Base-by-base conservation (phyloP, 2,329 filamentous ascomycete species). In the Aspergillus intermedius region DNA sequence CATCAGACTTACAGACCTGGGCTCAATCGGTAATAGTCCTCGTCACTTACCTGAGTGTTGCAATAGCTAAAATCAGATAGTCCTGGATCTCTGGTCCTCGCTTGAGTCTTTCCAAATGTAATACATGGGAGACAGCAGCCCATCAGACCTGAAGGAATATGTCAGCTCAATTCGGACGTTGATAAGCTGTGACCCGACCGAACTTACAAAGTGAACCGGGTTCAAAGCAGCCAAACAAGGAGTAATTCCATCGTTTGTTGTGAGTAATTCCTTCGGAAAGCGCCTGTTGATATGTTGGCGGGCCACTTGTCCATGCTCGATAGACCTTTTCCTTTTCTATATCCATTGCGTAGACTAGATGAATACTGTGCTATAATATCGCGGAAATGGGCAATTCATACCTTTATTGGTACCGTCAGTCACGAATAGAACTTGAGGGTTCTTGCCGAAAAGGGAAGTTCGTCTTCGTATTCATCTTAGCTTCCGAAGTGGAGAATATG, bases 51-150 rank as follows among this genome's bases (percentile, higher is more conserved):
- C 6, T 54, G 47, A 5, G 41, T 37, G 13, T 58, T 56, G n/a
- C 50, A 28, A 32, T 49, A 43, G 17, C 47, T 50, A 21, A 48
- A 53, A 30, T 19, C 44, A 9, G 42, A 23, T 2, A 58, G n/a
- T 0, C 9, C 49, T 1, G 52, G 48, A 22, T 58, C 48, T 1
- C 48, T 44, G 5, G 40, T 3, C 37, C 55, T 40, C 1, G 49
- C 45, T 49, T 55, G 52, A 0, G 54, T 58, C 40, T 54, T 56
- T 4, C 55, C 54, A 28, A 55, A 58, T 4, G 54, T 52, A 2
- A 56, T 37, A 17, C 55, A 56, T 39, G 54, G 55, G 2, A 58
- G 50, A 39, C 50, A 56, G 25, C 25, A 28, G 25, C 25, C 25
- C 25, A 28, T 10, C 1, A 28, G 8, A 4, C 25, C 25, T 28